Base-by-base conservation (phyloP, 495 filamentous ascomycete species). In the Aspergillus egyptiacus region DNA sequence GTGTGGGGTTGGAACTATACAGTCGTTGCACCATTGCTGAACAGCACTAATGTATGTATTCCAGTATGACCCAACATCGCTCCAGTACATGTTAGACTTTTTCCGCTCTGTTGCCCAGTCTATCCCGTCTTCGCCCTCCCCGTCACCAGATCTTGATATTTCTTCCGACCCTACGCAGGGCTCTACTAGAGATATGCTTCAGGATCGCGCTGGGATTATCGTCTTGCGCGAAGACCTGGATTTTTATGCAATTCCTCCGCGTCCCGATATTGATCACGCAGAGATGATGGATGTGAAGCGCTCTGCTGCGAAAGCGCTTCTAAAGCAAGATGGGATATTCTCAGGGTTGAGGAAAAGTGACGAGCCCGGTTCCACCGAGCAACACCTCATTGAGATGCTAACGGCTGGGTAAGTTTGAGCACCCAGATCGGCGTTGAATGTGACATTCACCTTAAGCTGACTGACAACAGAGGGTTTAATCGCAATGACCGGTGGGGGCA, bases 31-130 rank as follows among this genome's bases (percentile, higher is more conserved):
- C n/a, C n/a, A n/a, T n/a, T n/a, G n/a, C 55, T 54, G 73, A 59
- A 63, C 57, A 62, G 75, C 69, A 72, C 81, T 84, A 67, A 86
- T 75, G 64, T 56, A 48, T 56, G 61, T 50, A 57, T 54, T 73
- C 49, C 72, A 98, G 93, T 99, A 97, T 69, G 93, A 99, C 65
- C 91, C 93, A 23, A 81, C 83, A 20, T 96, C 90, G 28, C 79
- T 99, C 20, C 89, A 96, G 67, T 99, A 97, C 73, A 99, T 99
- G 94, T 80, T 99, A 39, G 93, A 97, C 55, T 99, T 99, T 71
- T 99, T 99, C 75, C 88, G 93, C 33, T 82, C 81, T 41, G 91
- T 99, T 43, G 91, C 93, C 24, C 89, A 96, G 61, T 91, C 87
- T 23, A 96, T 99, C 43, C 90, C 91, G 20, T 78, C 84, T 33